Conservation (phyloP, 257 asterid genomes). For the Solanum gracilifrons region DNA sequence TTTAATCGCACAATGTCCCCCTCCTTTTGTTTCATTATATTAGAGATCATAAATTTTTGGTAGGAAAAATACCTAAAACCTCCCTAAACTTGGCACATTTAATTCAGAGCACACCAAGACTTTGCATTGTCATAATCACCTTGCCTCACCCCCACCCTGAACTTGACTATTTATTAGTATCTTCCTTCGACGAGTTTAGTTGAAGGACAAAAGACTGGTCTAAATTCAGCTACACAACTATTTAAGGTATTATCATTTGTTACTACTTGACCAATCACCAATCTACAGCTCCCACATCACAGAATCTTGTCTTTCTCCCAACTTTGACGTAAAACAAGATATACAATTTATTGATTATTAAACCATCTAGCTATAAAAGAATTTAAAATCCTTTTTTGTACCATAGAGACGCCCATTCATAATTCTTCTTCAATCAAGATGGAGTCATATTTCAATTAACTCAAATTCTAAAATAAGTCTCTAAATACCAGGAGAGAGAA, state of each 20-base stretch:
- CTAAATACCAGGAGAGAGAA: neutral
- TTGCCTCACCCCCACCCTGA: neutral
- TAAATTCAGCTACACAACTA: neutral
- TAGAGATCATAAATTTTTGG: neutral
- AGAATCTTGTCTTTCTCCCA: neutral
- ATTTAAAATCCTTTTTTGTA: neutral
- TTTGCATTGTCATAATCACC: neutral
- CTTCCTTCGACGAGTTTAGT: neutral
- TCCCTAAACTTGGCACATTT: neutral
- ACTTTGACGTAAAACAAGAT: neutral
- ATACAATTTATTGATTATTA: neutral
- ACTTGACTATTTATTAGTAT: neutral
- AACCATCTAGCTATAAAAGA: neutral
- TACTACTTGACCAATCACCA: neutral
- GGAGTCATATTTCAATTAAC: neutral
- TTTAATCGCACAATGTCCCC: neutral
- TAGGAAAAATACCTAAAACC: neutral
- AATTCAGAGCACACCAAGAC: neutral
- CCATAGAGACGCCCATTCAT: neutral
- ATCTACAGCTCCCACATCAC: neutral
- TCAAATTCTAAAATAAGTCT: neutral
- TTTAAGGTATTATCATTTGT: neutral
- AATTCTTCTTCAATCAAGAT: neutral
- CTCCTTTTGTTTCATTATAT: neutral
- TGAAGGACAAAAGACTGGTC: neutral